These are phyloP conservation scores for Eimeria necatrix DNA, from an alignment of 169 alveolate genomes.

Conservation along the genomic window DNA sequence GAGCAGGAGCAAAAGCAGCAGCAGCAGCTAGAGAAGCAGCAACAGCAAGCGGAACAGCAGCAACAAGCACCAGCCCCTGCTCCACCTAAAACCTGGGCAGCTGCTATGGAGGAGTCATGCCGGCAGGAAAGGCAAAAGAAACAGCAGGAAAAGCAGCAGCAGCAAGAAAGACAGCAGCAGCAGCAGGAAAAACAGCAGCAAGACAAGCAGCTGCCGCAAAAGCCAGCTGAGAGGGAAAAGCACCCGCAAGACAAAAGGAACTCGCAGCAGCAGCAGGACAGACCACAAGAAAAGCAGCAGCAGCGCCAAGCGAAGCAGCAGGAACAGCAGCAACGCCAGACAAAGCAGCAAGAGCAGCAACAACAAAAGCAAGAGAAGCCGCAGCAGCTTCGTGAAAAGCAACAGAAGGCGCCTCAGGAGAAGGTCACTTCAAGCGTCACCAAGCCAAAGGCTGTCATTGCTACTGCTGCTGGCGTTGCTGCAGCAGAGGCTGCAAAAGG, in stretches of 20 bases:
- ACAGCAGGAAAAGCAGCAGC: slow-evolving; percentile 49
- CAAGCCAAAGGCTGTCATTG: slow-evolving; percentile 6
- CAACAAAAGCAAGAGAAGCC: slow-evolving; percentile 2
- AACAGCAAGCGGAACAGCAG: slow-evolving; percentile 36
- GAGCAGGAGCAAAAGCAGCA: slow-evolving; percentile 49
- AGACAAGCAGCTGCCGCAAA: slow-evolving; percentile 4
- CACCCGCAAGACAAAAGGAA: background rate
- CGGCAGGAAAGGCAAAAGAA: slow-evolving; percentile 38
- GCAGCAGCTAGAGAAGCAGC: slow-evolving; percentile 5
- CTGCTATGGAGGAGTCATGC: slow-evolving; percentile 54
- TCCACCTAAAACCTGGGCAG: slow-evolving; percentile 25
- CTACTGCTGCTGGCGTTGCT: slow-evolving; percentile 45
- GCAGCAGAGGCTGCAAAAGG: slow-evolving; percentile 64
- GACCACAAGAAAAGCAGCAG: slow-evolving; percentile 6
- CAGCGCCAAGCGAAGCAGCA: background rate
- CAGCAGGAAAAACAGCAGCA: background rate
- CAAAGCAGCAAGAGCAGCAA: slow-evolving; percentile 44
- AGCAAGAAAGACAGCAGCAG: background rate
- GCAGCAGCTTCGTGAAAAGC: slow-evolving; percentile 27
- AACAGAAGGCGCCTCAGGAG: background rate
- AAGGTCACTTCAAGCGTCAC: background rate
- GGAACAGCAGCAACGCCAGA: slow-evolving; percentile 13
- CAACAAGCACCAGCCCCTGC: slow-evolving; percentile 25
- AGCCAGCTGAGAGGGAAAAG: background rate
- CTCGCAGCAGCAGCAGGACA: background rate